phyloP scores from a whole-genome alignment of 2,329 filamentous ascomycete species.

The Phialemonium atrogriseum region DNA sequence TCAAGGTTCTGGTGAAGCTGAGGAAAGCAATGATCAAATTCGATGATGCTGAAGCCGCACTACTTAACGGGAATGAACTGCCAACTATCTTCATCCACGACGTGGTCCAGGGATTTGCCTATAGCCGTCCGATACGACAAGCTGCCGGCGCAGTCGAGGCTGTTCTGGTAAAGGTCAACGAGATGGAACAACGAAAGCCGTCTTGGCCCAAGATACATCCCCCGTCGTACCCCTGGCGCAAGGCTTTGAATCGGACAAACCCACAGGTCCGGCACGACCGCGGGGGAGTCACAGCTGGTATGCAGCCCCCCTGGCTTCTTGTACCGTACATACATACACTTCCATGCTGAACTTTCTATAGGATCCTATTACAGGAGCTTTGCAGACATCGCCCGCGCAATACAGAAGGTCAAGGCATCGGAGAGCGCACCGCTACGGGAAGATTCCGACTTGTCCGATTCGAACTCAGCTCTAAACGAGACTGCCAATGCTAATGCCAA shows the following conservation, averaged over 20 bases:
- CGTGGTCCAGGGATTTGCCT: slow-evolving; percentile 45
- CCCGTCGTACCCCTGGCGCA: slow-evolving; percentile 45
- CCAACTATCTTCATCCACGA: slow-evolving; percentile 38
- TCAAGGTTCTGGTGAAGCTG: slow-evolving; percentile 29
- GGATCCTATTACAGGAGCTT: slow-evolving; percentile 37
- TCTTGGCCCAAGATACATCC: slow-evolving; percentile 33
- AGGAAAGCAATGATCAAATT: slow-evolving; percentile 35
- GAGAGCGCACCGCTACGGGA: slow-evolving; percentile 14
- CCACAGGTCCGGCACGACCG: slow-evolving; percentile 50
- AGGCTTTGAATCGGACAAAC: slow-evolving; percentile 45
- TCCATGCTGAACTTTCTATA: too few species aligned
- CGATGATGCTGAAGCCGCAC: slow-evolving; percentile 34
- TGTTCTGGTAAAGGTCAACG: slow-evolving; percentile 36
- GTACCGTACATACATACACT: too few species aligned
- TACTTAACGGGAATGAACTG: slow-evolving; percentile 36
- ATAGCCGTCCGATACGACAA: slow-evolving; percentile 45
- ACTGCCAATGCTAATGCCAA: slow-evolving; percentile 29
- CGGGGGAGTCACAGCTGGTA: slow-evolving; percentile 47
- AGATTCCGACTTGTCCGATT: slow-evolving; percentile 13
- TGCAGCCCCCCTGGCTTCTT: too few species aligned
- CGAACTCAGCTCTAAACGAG: slow-evolving; percentile 20
- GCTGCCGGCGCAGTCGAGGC: slow-evolving; percentile 37
- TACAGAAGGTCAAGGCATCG: slow-evolving; percentile 31
- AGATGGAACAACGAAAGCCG: slow-evolving; percentile 33
- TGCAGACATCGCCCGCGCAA: slow-evolving; percentile 31